Conservation (phyloP, 345 rosid species). For the Pelargonium nanum region DNA sequence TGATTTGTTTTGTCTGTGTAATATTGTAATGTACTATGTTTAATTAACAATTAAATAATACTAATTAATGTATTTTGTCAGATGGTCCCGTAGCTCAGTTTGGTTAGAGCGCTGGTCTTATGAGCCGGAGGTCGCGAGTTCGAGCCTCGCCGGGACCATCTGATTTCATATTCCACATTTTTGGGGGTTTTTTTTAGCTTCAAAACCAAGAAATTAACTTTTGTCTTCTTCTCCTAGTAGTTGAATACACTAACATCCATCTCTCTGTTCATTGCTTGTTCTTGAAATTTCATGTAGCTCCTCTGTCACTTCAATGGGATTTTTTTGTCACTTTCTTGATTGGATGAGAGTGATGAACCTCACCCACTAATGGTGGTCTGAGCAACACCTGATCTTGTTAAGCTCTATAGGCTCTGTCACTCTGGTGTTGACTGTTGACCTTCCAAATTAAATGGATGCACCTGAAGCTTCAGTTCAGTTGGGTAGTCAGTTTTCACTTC, state of each 20-base stretch:
- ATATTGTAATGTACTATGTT: too few species aligned
- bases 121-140: constrained; percentile 1
- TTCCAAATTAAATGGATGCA: constrained; percentile 23
- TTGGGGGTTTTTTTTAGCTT: not conserved
- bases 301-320: too few species aligned
- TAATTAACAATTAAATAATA: too few species aligned
- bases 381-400: not conserved
- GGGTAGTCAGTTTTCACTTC: constrained; percentile 18
- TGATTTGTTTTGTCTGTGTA: too few species aligned
- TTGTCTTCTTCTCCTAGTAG: not conserved
- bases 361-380: not conserved
- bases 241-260: not conserved
- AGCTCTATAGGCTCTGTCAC: not conserved
- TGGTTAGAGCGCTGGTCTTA: constrained; percentile 68
- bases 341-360: not conserved
- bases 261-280: not conserved
- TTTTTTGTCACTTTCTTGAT: not conserved
- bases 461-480: constrained; percentile 27
- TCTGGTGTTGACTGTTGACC: constrained; percentile 21
- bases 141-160: not conserved
- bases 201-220: too few species aligned
- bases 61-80: not conserved
- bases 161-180: not conserved
- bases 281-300: too few species aligned
- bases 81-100: constrained; percentile 86